Base-by-base conservation (phyloP, 306 rosid genomes). In the Lathyrus tuberosus region DNA sequence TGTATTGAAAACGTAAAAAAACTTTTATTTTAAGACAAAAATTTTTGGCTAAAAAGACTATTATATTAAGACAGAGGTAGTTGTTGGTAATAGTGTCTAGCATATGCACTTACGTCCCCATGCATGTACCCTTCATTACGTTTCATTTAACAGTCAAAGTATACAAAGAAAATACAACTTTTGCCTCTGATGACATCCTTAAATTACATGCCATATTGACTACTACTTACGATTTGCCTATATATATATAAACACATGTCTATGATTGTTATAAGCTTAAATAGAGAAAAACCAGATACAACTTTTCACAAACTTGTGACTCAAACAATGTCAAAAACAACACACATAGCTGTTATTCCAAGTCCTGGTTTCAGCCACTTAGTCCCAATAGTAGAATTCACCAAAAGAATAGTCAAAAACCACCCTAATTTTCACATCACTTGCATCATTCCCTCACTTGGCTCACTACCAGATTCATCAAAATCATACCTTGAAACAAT, bases 401-500 rank as follows among this genome's bases (percentile, higher is more conserved):
- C 63, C 2, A 84, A 81, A 38, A 8, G 74, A 20, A 71, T 84
- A 8, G 3, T 81, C 15, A 28, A 47, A 0, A 69, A 26, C 1
- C 77, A 75, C 48, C 85, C 71, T 6, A 61, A 75, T 41, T 72
- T 81, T 14, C 83, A 65, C 10, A 48, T 84, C 56, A 74, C 79
- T 0, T 84, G 85, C 81, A 81, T 84, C 67, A 15, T 84, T 64
- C 79, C 88, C 65, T 58, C 77, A 44, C 71, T 72, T 64, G 80
- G 73, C 1, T 65, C 81, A 37, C 69, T 16, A 17, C 60, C 78
- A 13, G 24, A 62, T 24, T 54, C 83, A 48, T 62, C 76, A 30
- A 78, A 60, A 64, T 43, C 77, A 20, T 76, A 81, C 57, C 83
- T 84, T 38, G 5, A 78, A 75, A 65, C 72, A 0, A 80, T 78